Percentiles rank a stretch among this genome's conserved stretches.
phyloP scores from a whole-genome alignment of 352 stramenopile genomes.

The Peronospora destructor region DNA sequence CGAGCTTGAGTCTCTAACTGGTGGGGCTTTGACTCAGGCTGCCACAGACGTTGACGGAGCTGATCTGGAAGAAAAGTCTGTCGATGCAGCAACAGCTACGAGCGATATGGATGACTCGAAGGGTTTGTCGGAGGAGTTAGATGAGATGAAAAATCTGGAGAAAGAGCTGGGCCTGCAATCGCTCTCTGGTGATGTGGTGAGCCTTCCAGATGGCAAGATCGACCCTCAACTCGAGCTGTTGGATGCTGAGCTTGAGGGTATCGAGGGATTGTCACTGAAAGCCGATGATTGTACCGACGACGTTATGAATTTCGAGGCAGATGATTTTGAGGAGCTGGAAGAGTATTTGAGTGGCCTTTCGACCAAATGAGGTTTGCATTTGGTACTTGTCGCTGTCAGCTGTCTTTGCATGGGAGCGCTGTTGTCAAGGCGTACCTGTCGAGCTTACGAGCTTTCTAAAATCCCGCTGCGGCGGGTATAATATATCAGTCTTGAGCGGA shows the following conservation, averaged over 20 bases:
- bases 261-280: slow-evolving; percentile 48
- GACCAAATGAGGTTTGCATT: slow-evolving; percentile 27
- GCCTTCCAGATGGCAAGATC: slow-evolving; percentile 43
- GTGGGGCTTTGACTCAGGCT: slow-evolving; percentile 43
- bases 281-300: slow-evolving; percentile 39
- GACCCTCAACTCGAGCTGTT: slow-evolving; percentile 59
- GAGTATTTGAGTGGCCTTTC: slow-evolving; percentile 81
- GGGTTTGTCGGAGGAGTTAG: slow-evolving; percentile 59
- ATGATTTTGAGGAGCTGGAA: slow-evolving; percentile 86
- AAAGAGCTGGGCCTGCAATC: slow-evolving; percentile 71
- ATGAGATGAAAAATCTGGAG: slow-evolving; percentile 79
- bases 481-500: background rate
- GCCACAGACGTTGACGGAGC: slow-evolving; percentile 20
- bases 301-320: slow-evolving; percentile 79
- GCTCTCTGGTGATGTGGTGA: slow-evolving; percentile 43
- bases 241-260: slow-evolving; percentile 68
- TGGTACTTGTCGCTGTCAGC: slow-evolving; percentile 2
- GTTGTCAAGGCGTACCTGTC: background rate
- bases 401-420: slow-evolving; percentile 2
- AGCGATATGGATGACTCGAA: slow-evolving; percentile 32
- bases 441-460: background rate
- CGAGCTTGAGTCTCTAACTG: slow-evolving; percentile 75
- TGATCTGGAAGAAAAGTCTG: slow-evolving; percentile 41
- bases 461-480: background rate
- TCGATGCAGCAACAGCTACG: slow-evolving; percentile 7